phyloP scores from a whole-genome alignment of 2,329 filamentous ascomycete species.

The Trichoderma sp. region DNA sequence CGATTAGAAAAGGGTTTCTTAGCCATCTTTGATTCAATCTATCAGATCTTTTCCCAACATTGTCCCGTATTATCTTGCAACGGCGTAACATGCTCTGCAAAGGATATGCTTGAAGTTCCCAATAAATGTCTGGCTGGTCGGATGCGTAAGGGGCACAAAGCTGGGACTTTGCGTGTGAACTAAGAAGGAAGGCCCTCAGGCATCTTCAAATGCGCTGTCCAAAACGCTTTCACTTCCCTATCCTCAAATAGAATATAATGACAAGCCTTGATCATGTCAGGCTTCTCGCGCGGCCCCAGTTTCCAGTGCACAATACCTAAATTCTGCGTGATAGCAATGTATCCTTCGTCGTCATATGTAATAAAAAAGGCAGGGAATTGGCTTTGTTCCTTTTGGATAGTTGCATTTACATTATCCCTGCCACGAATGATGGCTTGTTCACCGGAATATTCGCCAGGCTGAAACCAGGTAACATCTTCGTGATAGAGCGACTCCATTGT shows the following conservation, averaged over 20 bases:
- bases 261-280: not conserved
- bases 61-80: not conserved
- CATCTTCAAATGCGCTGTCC: not conserved
- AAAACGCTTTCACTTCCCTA: not conserved
- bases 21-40: not conserved
- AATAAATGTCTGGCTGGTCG: not conserved
- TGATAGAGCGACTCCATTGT: not conserved
- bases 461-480: not conserved
- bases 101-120: not conserved
- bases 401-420: not conserved
- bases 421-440: not conserved
- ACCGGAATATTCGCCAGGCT: not conserved
- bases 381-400: not conserved
- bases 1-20: not conserved
- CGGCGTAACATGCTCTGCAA: not conserved
- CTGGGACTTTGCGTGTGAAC: not conserved
- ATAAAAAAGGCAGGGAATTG: not conserved
- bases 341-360: not conserved
- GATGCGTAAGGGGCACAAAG: not conserved
- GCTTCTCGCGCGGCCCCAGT: not conserved
- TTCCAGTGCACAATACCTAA: not conserved
- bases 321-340: not conserved
- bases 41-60: not conserved
- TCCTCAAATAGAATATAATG: not conserved
- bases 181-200: not conserved